phyloP scores from a whole-genome alignment of 139 green algal genomes.

The Volvox reticuliferus region DNA sequence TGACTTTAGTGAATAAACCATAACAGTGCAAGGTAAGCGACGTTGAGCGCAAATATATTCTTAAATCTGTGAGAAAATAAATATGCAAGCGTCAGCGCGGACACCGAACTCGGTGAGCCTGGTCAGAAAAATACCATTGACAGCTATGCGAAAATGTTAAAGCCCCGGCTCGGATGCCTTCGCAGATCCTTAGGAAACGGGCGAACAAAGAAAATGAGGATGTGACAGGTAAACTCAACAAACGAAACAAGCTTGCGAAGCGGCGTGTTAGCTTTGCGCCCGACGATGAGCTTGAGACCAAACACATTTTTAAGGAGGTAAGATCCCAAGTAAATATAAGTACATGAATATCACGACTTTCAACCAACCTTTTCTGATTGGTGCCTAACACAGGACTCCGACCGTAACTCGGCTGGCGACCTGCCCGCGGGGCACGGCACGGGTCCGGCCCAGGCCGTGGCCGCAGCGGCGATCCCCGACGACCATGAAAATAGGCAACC shows the following conservation, averaged over 20 bases:
- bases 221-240: neutral
- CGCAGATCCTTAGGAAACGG: slow-evolving; percentile 63
- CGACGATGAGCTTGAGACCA: slow-evolving; percentile 77
- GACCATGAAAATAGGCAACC: neutral
- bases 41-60: no score
- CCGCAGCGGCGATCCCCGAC: neutral
- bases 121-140: neutral
- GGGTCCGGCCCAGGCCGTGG: neutral
- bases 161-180: neutral
- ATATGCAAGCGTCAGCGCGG: slow-evolving; percentile 16
- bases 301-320: slow-evolving; percentile 75
- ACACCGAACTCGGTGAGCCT: slow-evolving; percentile 29
- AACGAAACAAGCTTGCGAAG: slow-evolving; percentile 55
- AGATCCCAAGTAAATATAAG: neutral
- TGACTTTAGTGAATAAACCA: no score
- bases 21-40: no score
- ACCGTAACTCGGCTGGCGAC: neutral
- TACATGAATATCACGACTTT: neutral
- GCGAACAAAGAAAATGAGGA: slow-evolving; percentile 64
- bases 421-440: neutral
- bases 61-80: neutral
- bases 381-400: slow-evolving; percentile 30
- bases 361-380: neutral
- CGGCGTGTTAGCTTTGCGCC: slow-evolving; percentile 82
- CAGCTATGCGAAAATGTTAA: neutral